Evolutionary conservation across 2,329 filamentous ascomycete genomes (phyloP).

Genomic region (Aureobasidium sp.): DNA sequence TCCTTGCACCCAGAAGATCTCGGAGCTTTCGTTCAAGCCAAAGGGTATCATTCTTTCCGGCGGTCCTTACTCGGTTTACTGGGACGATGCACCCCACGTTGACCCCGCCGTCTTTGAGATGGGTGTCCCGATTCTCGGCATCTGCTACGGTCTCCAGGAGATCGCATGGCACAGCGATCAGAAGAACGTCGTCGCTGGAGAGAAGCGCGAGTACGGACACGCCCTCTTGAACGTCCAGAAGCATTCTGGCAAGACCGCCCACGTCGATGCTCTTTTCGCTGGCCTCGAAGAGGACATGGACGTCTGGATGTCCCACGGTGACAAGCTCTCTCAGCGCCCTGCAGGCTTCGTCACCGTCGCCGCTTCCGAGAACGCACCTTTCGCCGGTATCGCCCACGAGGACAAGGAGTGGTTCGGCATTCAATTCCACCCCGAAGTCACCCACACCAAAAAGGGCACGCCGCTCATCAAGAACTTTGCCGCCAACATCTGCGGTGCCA

Average conservation of each 20-base stretch:
- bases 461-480: constrained; percentile 76
- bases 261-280: constrained; percentile 72
- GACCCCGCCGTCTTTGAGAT: constrained; percentile 77
- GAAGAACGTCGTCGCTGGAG: constrained; percentile 61
- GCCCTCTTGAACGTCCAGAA: constrained; percentile 57
- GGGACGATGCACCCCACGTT: constrained; percentile 66
- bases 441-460: constrained; percentile 62
- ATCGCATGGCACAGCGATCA: constrained; percentile 63
- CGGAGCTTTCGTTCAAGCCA: constrained; percentile 70
- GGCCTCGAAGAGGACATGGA: constrained; percentile 64
- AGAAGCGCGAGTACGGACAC: constrained; percentile 65
- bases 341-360: constrained; percentile 67
- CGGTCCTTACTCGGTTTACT: constrained; percentile 73
- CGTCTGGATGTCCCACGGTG: constrained; percentile 82
- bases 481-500: constrained; percentile 70
- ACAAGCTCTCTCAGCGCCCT: constrained; percentile 73
- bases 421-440: constrained; percentile 86
- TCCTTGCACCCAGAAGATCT: constrained; percentile 74
- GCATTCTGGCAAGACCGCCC: constrained; percentile 47
- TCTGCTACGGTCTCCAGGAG: constrained; percentile 64
- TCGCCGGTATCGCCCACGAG: constrained; percentile 70
- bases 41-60: constrained; percentile 76
- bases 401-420: constrained; percentile 68
- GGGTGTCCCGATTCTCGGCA: constrained; percentile 53
- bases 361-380: constrained; percentile 67